A percentile compares a stretch with the other conserved stretches of the same genome.
These are phyloP conservation scores for Aspergillus egyptiacus DNA, from an alignment of 495 filamentous ascomycete species.

Conservation along the genomic window DNA sequence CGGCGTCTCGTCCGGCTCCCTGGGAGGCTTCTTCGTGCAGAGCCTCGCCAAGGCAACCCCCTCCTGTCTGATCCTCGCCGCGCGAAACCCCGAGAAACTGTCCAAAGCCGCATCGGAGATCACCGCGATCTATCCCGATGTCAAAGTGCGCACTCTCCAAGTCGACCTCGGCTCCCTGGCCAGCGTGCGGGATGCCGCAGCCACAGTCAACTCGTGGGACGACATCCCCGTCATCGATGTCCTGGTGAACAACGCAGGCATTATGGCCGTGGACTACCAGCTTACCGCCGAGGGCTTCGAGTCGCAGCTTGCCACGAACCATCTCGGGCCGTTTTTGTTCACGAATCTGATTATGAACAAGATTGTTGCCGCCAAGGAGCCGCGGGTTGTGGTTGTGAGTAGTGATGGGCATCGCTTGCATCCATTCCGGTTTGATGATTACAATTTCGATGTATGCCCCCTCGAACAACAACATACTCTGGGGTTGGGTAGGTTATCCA, in stretches of 20 bases:
- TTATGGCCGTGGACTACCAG: constrained; percentile 47
- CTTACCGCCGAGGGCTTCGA: constrained; percentile 42
- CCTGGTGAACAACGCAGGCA: constrained; percentile 65
- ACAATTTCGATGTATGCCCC: constrained; percentile 29
- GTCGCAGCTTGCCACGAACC: constrained; percentile 49
- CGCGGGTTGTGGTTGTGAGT: no score
- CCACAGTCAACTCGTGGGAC: constrained; percentile 36
- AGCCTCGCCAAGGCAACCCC: no score
- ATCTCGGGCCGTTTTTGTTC: constrained; percentile 55
- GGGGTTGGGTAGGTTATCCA: no score
- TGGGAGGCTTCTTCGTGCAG: no score
- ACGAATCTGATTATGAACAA: constrained; percentile 51
- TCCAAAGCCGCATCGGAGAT: constrained; percentile 32
- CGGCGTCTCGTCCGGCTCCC: no score
- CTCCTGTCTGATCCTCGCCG: constrained; percentile 48
- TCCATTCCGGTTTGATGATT: no score
- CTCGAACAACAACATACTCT: no score
- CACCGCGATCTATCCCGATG: constrained; percentile 22
- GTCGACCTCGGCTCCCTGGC: constrained; percentile 38
- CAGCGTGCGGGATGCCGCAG: constrained; percentile 44
- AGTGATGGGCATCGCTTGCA: no score
- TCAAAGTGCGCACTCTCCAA: constrained; percentile 29
- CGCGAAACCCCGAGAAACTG: constrained; percentile 39
- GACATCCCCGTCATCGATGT: constrained; percentile 55
- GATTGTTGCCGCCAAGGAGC: no score